Conservation (phyloP, 208 protist genomes). For the Leishmania tropica region DNA sequence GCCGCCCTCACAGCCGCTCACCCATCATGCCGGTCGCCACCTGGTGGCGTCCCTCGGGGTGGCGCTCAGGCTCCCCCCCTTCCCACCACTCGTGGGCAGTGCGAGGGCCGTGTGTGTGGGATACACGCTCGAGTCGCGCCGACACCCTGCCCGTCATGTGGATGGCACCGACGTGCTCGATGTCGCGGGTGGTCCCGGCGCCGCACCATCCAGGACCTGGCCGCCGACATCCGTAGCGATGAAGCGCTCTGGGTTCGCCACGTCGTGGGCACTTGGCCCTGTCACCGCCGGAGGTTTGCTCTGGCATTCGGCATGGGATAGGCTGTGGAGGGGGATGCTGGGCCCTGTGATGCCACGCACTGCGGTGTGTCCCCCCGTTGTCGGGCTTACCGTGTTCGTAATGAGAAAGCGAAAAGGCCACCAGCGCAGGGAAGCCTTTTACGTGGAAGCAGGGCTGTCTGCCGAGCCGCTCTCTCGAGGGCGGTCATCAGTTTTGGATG, state of each 20-base stretch:
- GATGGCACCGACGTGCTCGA: background rate
- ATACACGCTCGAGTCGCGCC: too few relatives aligned
- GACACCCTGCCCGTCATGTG: background rate
- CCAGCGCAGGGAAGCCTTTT: background rate
- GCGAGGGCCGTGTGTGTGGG: background rate
- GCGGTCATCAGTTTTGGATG: background rate
- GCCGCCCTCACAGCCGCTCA: background rate
- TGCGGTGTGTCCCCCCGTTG: background rate
- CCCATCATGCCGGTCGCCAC: background rate
- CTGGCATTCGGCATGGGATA: background rate
- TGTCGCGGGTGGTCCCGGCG: background rate
- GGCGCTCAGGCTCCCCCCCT: background rate
- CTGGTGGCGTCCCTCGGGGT: background rate
- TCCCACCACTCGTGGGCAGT: too few relatives aligned
- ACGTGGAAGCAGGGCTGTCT: background rate
- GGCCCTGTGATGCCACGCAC: background rate
- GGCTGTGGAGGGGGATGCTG: background rate
- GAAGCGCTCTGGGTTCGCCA: background rate
- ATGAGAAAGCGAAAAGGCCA: background rate
- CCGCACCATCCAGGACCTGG: background rate
- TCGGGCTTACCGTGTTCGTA: background rate
- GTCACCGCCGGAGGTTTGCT: background rate
- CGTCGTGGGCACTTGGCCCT: background rate
- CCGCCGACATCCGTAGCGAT: background rate
- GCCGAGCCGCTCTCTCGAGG: background rate